Base-by-base conservation (phyloP, 768 basidiomycete genomes). In the Cyclocybe cylindracea region DNA sequence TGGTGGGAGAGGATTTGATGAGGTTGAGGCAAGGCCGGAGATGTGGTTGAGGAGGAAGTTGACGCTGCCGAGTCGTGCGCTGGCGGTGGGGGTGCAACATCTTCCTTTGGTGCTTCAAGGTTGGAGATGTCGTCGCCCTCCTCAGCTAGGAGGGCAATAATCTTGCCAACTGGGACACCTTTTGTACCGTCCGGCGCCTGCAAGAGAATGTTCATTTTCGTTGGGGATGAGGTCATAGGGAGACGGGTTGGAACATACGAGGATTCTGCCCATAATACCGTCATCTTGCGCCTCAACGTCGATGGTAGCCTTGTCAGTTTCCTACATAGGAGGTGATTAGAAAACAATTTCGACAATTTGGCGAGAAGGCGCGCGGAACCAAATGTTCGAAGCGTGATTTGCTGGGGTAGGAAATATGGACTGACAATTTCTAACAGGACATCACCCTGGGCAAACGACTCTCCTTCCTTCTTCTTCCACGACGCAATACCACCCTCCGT, bases 261-360 rank as follows among this genome's bases (percentile, higher is more conserved):
- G 60, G 57, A 98, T 96, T 76, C 92, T 98, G 49, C 89, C 95
- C 65, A 99, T 71, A 11, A 98, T 70, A 57, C 97, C 97, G 62
- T 98, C 95, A 31, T 98, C 96, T 70, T 95, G 95, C 10, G 97
- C 94, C 72, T 99, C 97, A 6, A 99, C 96, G 67, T 99, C 97
- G 64, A 98, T 97, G 2, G 94, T 95, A 11, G 96, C 91, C 70
- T 93, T 93, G 78, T 94, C 91, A 39, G 91, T 94, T 78, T 94
- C 91, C 91, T 94, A 70, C 51, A 50, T 38, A 34, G 39, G 18
- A 38, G 36, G 44, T 39, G 14, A 34, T 31, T 48, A 48, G 24
- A 41, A 32, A 43, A 48, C 38, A 10, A 41, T 46, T 32, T 45
- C 48, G 36, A 47, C 5, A 24, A 44, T 13, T 19, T 31, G 29